Evolutionary conservation across 805 yeast species (phyloP).

Genomic region (Clavispora carvajalis): DNA sequence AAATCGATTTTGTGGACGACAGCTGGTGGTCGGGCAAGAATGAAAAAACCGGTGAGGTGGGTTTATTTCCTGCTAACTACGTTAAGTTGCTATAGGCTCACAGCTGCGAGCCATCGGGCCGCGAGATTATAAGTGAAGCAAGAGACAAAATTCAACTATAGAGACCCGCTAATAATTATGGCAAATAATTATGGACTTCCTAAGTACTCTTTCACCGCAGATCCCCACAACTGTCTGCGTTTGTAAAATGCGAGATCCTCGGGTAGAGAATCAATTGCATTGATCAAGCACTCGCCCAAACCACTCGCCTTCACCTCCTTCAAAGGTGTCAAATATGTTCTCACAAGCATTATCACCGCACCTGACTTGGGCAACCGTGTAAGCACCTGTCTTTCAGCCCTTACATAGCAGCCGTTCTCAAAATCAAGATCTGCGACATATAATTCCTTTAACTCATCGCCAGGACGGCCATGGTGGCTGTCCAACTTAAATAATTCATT

Average conservation of each 20-base stretch:
- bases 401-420: slow-evolving; percentile 26
- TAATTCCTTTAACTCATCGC: slow-evolving; percentile 28
- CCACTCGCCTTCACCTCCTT: slow-evolving; percentile 28
- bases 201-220: slow-evolving; percentile 19
- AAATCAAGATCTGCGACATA: slow-evolving; percentile 34
- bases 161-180: background rate
- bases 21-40: slow-evolving; percentile 96
- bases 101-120: too few relatives aligned
- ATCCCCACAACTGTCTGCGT: slow-evolving; percentile 34
- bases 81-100: slow-evolving; percentile 40
- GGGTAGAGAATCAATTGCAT: slow-evolving; percentile 34
- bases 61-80: slow-evolving; percentile 88
- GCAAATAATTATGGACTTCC: background rate
- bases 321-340: slow-evolving; percentile 33
- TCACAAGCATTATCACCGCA: slow-evolving; percentile 32
- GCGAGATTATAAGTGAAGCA: too few relatives aligned
- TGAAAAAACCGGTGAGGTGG: slow-evolving; percentile 60
- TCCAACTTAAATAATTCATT: slow-evolving; percentile 42
- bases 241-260: slow-evolving; percentile 36
- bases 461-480: slow-evolving; percentile 37
- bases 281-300: slow-evolving; percentile 22
- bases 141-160: background rate
- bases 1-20: slow-evolving; percentile 85
- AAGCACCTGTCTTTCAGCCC: slow-evolving; percentile 35
- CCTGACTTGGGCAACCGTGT: slow-evolving; percentile 31